phyloP scores from a whole-genome alignment of 176 grass and related monocot genomes.

The Oropetium thomaeum region DNA sequence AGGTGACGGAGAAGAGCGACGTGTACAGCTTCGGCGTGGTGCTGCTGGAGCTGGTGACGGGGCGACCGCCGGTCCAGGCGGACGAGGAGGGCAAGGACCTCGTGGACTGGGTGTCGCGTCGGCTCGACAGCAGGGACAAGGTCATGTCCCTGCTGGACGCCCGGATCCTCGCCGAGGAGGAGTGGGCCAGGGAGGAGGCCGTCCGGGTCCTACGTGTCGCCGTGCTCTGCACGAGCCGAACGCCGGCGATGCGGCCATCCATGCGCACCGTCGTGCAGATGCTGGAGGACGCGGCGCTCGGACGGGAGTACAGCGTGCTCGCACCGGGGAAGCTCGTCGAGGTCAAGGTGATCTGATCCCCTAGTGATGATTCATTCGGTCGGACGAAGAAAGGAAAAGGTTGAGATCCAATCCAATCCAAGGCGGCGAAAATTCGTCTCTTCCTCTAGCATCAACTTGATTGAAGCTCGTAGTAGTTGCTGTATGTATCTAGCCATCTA shows the following conservation, averaged over 20 bases:
- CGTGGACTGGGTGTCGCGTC: conserved; percentile 58
- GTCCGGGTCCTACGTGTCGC: conserved; percentile 56
- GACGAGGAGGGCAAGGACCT: conserved; percentile 55
- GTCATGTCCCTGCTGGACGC: conserved; percentile 43
- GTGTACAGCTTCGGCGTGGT: conserved; percentile 87
- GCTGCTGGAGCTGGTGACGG: conserved; percentile 67
- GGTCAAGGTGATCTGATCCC: conserved; percentile 34
- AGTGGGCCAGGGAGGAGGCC: conserved; percentile 61
- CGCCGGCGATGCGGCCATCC: conserved; percentile 68
- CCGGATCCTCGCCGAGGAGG: conserved; percentile 36
- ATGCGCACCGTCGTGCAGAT: conserved; percentile 91
- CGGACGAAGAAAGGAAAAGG: neutral
- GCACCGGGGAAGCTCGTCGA: conserved; percentile 6
- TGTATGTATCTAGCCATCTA: neutral
- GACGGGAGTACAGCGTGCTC: neutral
- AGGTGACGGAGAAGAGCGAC: conserved; percentile 85
- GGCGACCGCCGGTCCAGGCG: conserved; percentile 39
- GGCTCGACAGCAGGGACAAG: conserved; percentile 52
- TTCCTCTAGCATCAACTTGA: too few relatives aligned
- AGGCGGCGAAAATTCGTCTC: too few relatives aligned
- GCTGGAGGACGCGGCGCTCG: conserved; percentile 63
- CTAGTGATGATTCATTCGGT: neutral
- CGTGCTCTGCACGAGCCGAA: conserved; percentile 57
- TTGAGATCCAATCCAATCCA: neutral
- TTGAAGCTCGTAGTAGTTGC: neutral